A percentile compares a stretch with the other conserved stretches of the same genome.
phyloP scores from a whole-genome alignment of 2,329 filamentous ascomycete genomes.

The Mycosphaerella sp. region DNA sequence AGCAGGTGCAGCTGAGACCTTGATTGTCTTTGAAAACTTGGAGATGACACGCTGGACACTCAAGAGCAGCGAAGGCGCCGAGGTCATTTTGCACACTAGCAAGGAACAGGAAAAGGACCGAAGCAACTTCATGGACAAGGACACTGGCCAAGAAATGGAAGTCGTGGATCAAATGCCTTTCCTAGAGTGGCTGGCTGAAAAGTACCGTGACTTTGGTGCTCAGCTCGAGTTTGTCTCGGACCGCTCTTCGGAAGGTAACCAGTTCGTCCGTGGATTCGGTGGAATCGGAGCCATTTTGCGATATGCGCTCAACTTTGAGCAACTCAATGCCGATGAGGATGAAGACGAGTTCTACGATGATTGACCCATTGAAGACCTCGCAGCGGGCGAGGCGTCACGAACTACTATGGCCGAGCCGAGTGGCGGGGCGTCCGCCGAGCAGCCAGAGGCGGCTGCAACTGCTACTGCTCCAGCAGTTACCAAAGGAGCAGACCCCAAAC shows the following conservation, averaged over 20 bases:
- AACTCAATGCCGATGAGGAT: constrained; percentile 79
- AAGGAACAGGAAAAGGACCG: constrained; percentile 78
- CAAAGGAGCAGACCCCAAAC: constrained; percentile 15
- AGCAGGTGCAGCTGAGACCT: constrained; percentile 83
- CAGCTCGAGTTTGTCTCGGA: constrained; percentile 96
- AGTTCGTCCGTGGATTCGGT: constrained; percentile 99
- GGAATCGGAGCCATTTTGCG: constrained; percentile 94
- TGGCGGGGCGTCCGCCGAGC: constrained; percentile 51
- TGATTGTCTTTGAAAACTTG: constrained; percentile 97
- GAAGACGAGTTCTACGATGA: constrained; percentile 80
- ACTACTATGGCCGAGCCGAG: constrained; percentile 44
- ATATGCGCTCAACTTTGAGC: constrained; percentile 99
- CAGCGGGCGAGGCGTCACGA: constrained; percentile 70
- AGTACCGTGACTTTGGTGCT: constrained; percentile 97
- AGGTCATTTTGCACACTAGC: constrained; percentile 77
- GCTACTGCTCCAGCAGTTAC: constrained; percentile 28
- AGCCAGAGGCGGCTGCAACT: constrained; percentile 31
- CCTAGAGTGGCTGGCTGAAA: constrained; percentile 99
- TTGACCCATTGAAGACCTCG: constrained; percentile 71
- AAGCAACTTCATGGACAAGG: constrained; percentile 87
- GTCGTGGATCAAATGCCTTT: constrained; percentile 80
- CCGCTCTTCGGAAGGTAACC: constrained; percentile 94
- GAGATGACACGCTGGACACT: constrained; percentile 89
- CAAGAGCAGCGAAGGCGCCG: constrained; percentile 67
- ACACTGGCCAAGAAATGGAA: constrained; percentile 97